These are phyloP conservation scores for Linum lewisii DNA, from an alignment of 345 rosid genomes.

Conservation along the genomic window DNA sequence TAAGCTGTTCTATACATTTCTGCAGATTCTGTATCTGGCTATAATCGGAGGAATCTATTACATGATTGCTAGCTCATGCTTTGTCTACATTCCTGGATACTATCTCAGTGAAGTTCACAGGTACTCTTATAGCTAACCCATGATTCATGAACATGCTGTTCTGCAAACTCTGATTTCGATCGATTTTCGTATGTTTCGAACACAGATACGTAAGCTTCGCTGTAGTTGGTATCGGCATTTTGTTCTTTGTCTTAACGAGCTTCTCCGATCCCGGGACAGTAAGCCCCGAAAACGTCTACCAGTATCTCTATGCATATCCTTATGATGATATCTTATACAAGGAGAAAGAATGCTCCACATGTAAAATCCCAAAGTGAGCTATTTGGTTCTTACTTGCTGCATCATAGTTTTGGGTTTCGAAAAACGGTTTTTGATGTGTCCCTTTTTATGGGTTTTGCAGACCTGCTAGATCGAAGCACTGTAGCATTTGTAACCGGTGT, in stretches of 20 bases:
- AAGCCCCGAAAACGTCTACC: conserved; percentile 50
- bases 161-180: background rate
- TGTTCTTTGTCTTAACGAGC: conserved; percentile 70
- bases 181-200: conserved; percentile 11
- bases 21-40: conserved; percentile 66
- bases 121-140: conserved; percentile 29
- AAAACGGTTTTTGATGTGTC: too few relatives aligned
- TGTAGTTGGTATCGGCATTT: conserved; percentile 62
- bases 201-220: conserved; percentile 63
- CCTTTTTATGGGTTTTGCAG: conserved; percentile 30
- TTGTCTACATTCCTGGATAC: conserved; percentile 76
- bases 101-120: conserved; percentile 73
- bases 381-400: conserved; percentile 17
- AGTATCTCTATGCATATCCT: conserved; percentile 64
- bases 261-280: conserved; percentile 90
- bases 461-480: conserved; percentile 96
- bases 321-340: conserved; percentile 63
- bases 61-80: conserved; percentile 44
- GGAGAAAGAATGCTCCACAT: conserved; percentile 74
- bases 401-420: background rate
- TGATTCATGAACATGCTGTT: background rate
- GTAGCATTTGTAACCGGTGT: conserved; percentile 85
- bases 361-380: conserved; percentile 62
- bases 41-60: conserved; percentile 64
- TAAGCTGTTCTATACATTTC: background rate